Percentiles rank a stretch among this genome's conserved stretches.
These are phyloP conservation scores for Cicer chorassanicum DNA, from an alignment of 306 rosid genomes.

Conservation along the genomic window DNA sequence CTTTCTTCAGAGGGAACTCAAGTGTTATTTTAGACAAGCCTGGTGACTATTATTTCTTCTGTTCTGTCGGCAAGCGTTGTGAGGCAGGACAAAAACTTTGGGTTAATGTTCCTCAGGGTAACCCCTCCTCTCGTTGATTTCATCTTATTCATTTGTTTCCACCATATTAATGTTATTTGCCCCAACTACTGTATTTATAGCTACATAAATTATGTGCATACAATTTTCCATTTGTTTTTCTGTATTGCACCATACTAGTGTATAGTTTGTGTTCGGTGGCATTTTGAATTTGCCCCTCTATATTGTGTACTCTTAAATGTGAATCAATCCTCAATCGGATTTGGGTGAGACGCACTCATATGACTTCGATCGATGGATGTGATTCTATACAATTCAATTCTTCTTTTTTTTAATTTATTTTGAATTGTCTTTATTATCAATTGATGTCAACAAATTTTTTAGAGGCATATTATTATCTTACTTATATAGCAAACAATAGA, in stretches of 20 bases:
- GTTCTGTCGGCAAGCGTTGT: slow-evolving; percentile 73
- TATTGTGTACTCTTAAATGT: neutral
- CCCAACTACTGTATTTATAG: neutral
- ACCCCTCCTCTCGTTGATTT: slow-evolving; percentile 30
- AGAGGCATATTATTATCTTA: neutral
- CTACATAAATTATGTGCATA: neutral
- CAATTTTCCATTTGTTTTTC: neutral
- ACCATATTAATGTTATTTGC: neutral
- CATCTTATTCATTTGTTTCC: neutral
- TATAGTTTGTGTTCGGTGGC: neutral
- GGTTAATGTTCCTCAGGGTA: slow-evolving; percentile 43
- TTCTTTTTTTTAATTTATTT: neutral
- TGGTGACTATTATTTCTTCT: slow-evolving; percentile 64
- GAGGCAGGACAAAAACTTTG: slow-evolving; percentile 73
- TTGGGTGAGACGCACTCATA: too few relatives aligned
- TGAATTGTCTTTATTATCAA: neutral
- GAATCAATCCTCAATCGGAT: neutral
- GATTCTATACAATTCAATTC: too few relatives aligned
- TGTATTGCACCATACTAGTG: too few relatives aligned
- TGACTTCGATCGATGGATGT: too few relatives aligned
- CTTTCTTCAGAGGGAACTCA: slow-evolving; percentile 57
- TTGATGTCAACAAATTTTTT: neutral
- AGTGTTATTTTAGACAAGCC: slow-evolving; percentile 41
- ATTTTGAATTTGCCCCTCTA: neutral
- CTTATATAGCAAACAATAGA: too few relatives aligned